Base-by-base conservation (phyloP, 2,329 filamentous ascomycete genomes). In the Peltaster fructicola region DNA sequence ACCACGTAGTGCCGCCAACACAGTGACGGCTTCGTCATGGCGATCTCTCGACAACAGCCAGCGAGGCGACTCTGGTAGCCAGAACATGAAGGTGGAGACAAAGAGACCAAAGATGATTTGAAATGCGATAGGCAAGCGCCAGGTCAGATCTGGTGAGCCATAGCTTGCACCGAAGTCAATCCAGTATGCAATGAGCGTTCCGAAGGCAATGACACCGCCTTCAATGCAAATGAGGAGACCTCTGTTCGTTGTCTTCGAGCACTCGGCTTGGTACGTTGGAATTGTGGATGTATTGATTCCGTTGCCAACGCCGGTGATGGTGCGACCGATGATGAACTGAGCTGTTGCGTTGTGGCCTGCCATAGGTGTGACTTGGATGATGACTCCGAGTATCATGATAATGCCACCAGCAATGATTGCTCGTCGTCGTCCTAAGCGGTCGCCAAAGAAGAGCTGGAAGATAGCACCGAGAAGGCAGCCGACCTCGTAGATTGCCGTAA, bases 221-320 rank as follows among this genome's bases (percentile, higher is more conserved):
- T 59, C 65, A 23, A 70, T 66, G 43, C 65, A 69, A 36, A 71
- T 70, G 26, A 71, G 47, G 16, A 68, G 56, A 34, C 68, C 68
- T 34, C 67, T 59, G 44, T 68, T 69, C 36, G 58, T 61, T 0
- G 65, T 59, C 28, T 51, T 54, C 4, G 59, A 59, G 39, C 59
- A 63, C 36, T 65, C 61, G 48, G 59, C 57, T 45, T 63, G 60
- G 36, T 63, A 65, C 5, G 57, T 61, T 3, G 61, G 61, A 15
- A 64, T 63, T 0, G 60, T 64, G 0, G 54, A 56, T 3, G 60
- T 65, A 43, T 65, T 65, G 47, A 66, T 63, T 11, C 62, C 62
- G 31, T 65, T 65, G 5, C 61, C 62, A 11, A 65, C 42, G 26
- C 62, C 62, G 10, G 62, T 65, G 24, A 65, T 51, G 4, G 55